A percentile compares a stretch with the other conserved stretches of the same genome.
phyloP scores from a whole-genome alignment of 148 eudicot genomes.

The Spergularia marina region DNA sequence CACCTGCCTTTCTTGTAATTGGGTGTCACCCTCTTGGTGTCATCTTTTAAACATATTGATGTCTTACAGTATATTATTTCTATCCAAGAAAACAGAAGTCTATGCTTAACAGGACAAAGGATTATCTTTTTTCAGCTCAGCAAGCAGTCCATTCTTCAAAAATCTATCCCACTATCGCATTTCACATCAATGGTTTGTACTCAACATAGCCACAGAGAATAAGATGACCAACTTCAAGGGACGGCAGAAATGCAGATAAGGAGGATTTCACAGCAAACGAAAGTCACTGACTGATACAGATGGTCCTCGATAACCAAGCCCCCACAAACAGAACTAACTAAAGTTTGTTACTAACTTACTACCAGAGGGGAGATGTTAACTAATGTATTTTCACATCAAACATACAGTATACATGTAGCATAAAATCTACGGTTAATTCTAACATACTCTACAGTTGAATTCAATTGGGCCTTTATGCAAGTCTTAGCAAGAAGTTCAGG shows the following conservation, averaged over 20 bases:
- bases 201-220: not conserved
- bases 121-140: not conserved
- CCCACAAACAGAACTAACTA: not conserved
- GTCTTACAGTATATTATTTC: too few relatives aligned
- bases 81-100: not conserved
- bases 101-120: not conserved
- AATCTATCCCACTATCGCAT: not conserved
- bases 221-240: conserved; percentile 14
- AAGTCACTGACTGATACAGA: not conserved
- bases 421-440: not conserved
- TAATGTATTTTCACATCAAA: not conserved
- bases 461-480: not conserved
- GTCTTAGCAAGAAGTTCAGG: not conserved
- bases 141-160: not conserved
- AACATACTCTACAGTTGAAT: not conserved
- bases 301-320: conserved; percentile 3
- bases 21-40: too few relatives aligned
- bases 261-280: not conserved
- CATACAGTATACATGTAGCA: not conserved
- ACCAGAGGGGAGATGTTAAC: not conserved
- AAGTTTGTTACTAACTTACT: not conserved
- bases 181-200: conserved; percentile 14
- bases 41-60: too few relatives aligned
- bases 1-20: too few relatives aligned
- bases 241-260: not conserved